Conservation (phyloP, 306 rosid genomes). For the Sicyos edulis region DNA sequence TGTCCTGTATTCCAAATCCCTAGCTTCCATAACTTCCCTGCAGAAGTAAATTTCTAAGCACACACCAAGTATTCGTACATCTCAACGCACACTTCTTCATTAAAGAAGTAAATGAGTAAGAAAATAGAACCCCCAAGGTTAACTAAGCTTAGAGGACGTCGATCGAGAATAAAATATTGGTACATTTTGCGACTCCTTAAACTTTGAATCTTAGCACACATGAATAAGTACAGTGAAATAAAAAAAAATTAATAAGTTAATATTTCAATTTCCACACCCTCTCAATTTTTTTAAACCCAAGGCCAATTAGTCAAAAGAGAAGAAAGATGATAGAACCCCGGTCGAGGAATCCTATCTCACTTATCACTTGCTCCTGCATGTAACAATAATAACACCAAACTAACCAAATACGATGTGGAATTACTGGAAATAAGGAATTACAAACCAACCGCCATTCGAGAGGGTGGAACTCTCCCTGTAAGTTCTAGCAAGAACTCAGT, state of each 20-base stretch:
- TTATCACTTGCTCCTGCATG: too few relatives aligned
- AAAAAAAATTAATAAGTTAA: background rate
- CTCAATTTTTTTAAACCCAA: too few relatives aligned
- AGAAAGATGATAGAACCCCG: background rate
- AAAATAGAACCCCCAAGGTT: background rate
- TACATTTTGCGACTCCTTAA: background rate
- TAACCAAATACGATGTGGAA: too few relatives aligned
- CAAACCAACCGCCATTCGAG: too few relatives aligned
- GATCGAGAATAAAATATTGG: background rate
- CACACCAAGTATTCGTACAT: conserved; percentile 16
- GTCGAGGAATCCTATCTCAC: too few relatives aligned
- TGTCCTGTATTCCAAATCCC: conserved; percentile 74
- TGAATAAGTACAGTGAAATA: background rate
- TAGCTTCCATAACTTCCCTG: conserved; percentile 79
- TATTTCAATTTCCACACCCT: too few relatives aligned
- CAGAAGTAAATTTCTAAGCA: conserved; percentile 26
- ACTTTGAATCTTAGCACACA: background rate
- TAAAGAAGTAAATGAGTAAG: background rate
- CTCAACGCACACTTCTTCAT: conserved; percentile 1
- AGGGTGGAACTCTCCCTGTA: too few relatives aligned
- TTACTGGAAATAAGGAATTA: too few relatives aligned
- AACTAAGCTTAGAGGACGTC: background rate
- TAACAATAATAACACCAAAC: too few relatives aligned
- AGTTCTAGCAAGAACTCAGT: too few relatives aligned
- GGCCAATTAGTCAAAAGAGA: too few relatives aligned